A percentile compares a stretch with the other conserved stretches of the same genome.
Conservation (phyloP, 2,329 filamentous ascomycete genomes). For the Fusarium sp. region DNA sequence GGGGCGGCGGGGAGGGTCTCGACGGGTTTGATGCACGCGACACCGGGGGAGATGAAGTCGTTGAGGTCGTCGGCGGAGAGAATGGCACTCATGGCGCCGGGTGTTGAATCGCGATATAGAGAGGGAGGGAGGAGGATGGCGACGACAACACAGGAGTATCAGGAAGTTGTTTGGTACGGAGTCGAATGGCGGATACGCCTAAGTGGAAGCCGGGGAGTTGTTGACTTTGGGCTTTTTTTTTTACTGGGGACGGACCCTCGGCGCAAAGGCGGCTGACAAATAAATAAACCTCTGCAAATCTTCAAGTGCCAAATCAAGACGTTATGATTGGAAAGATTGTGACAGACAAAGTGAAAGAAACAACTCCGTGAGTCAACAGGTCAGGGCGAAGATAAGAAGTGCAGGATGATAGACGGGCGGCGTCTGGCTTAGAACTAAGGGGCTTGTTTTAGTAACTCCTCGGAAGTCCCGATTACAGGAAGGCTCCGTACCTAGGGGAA, state of each 20-base stretch:
- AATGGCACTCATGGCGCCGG: constrained; percentile 87
- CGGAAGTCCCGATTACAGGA: constrained; percentile 29
- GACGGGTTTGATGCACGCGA: constrained; percentile 97
- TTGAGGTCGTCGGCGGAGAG: constrained; percentile 97
- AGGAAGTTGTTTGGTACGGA: constrained; percentile 10
- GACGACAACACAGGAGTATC: constrained; percentile 6
- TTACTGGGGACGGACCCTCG: constrained; percentile 10
- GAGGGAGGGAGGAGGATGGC: not conserved
- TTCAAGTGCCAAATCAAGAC: not conserved
- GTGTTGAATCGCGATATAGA: not conserved
- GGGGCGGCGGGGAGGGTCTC: constrained; percentile 82
- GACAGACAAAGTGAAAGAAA: not conserved
- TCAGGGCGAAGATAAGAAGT: constrained; percentile 11
- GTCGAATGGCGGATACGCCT: constrained; percentile 24
- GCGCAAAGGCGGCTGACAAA: constrained; percentile 40
- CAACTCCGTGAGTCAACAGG: not conserved
- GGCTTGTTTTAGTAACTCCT: constrained; percentile 36
- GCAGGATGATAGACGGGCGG: not conserved
- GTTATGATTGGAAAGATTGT: not conserved
- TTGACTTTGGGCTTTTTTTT: constrained; percentile 22
- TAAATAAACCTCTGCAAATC: constrained; percentile 39
- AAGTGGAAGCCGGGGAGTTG: constrained; percentile 7
- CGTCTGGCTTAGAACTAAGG: constrained; percentile 7
- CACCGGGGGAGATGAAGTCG: constrained; percentile 97
- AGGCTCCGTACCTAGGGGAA: not conserved